Evolutionary conservation across 1,139 yeast species (phyloP), one percentile per base, ranked within the genome.

Genomic region (Meyerozyma athensensis): DNA sequence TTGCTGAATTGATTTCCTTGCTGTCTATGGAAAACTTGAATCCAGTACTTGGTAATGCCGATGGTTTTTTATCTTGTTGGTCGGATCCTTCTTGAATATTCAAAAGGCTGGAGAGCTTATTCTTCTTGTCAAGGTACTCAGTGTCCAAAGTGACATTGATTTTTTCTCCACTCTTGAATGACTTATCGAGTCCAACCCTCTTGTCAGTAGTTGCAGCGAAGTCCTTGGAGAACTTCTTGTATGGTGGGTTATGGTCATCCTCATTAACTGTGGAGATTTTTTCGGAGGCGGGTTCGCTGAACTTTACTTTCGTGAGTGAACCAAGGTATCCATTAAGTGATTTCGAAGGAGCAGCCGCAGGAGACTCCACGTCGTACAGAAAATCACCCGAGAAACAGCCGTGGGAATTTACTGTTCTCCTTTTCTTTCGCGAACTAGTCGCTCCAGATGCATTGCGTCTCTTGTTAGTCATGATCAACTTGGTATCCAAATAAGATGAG

Each of bases 361-460:
- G 10, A 12, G 48, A 53, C 7, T 49, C 48, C 10, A 59, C 50
- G 34, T 70, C 74, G 42, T 70, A 70, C 9, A 50, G 46, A 38
- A 69, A 65, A 21, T 65, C 68, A 2, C 70, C 69, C 2, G 61
- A 54, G 35, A 62, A 61, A 20, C 53, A 54, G 1, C 69, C 64
- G 9, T 48, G 48, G 6, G 43, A 41, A 23, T 47, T 52, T 35
- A 47, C 50, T 33, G 47, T 35, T 39, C 52, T 53, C 39, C 54
- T 47, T 28, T 40, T 35, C 22, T 45, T 40, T 7, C n/a, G 16
- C 18, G 9, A 35, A 16, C 10, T 37, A 13, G 17, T 41, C 28
- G 14, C 16, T n/a, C 17, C 7, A 3, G 28, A 24, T 12, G 13
- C 14, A 17, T 9, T 7, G 38, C 28, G 30, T 38, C 30, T 50